Evolutionary conservation across 2,329 filamentous ascomycete genomes (phyloP), one percentile per base, ranked within the genome.

Genomic region (Cordyceps cateniannulata): DNA sequence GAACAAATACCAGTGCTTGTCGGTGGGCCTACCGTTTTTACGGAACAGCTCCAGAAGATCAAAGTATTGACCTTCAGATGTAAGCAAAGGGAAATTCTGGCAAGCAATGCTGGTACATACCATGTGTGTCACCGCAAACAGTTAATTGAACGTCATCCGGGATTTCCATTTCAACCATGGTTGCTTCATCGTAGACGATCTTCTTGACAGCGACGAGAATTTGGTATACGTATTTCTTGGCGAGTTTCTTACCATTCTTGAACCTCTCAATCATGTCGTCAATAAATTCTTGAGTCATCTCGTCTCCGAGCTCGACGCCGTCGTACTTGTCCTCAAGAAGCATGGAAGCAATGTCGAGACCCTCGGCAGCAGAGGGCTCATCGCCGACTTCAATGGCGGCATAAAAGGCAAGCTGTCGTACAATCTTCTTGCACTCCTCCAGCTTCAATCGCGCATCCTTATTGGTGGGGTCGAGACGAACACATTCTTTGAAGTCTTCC

Each of bases 261-360:
- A 99, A 99, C 35, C 95, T 82, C 73, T 95, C 85, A 61, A 91
- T 93, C 93, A 98, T 97, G 77, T 99, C 93, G 68, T 96, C 90
- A 68, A 99, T 90, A 71, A 99, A 99, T 69, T 97, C 93, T 67
- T 93, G 85, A 1, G 93, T 97, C 92, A 99, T 99, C 72, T 89
- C 82, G 56, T 88, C 83, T 44, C 84, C 88, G 58, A 99, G 78
- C 61, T 81, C 82, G 24, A 86, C 88, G 63, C 95, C 95, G 70
- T 99, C 95, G 70, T 99, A 99, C 60, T 82, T 82, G 24, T 86
- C 78, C 64, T 97, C 93, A 20, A 99, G 86, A 12, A 79, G 79
- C 75, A 99, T 97, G 60, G 87, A 84, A 63, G 95, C 91, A 62
- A 99, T 75, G 70, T 98, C 91, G 64, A 99, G 81, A 2, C 90